These are phyloP conservation scores for Amaranthus tricolor DNA, from an alignment of 179 eudicot genomes.

Conservation along the genomic window DNA sequence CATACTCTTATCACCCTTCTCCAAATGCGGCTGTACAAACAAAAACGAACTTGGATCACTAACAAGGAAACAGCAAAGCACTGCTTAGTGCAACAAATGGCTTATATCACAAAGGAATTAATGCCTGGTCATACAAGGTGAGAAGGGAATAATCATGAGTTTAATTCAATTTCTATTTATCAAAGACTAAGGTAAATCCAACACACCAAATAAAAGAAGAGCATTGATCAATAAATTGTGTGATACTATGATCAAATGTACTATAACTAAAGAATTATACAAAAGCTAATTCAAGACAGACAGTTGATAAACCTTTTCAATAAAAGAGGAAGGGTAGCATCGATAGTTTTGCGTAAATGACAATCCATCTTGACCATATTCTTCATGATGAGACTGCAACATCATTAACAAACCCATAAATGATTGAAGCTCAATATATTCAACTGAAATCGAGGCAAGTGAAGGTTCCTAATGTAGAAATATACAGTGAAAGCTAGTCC, in stretches of 20 bases:
- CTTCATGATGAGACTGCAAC: constrained; percentile 26
- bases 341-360: constrained; percentile 33
- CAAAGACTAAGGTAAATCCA: neutral
- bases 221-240: constrained; percentile 4
- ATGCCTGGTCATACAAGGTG: neutral
- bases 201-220: neutral
- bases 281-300: neutral
- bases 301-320: constrained; percentile 28
- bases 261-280: too few relatives aligned
- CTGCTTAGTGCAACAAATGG: neutral
- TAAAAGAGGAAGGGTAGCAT: constrained; percentile 38
- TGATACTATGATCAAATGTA: neutral
- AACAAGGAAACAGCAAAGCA: constrained; percentile 2
- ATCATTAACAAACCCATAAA: constrained; percentile 19
- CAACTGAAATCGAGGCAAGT: neutral
- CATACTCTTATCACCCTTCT: constrained; percentile 45
- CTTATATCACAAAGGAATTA: neutral
- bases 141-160: neutral
- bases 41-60: constrained; percentile 17
- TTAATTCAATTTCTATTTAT: neutral
- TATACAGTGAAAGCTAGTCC: neutral
- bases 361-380: constrained; percentile 22
- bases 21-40: constrained; percentile 37
- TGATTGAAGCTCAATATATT: neutral
- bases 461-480: neutral